Evolutionary conservation across 768 basidiomycete genomes (phyloP).

Genomic region (Boletus tomentosulus): DNA sequence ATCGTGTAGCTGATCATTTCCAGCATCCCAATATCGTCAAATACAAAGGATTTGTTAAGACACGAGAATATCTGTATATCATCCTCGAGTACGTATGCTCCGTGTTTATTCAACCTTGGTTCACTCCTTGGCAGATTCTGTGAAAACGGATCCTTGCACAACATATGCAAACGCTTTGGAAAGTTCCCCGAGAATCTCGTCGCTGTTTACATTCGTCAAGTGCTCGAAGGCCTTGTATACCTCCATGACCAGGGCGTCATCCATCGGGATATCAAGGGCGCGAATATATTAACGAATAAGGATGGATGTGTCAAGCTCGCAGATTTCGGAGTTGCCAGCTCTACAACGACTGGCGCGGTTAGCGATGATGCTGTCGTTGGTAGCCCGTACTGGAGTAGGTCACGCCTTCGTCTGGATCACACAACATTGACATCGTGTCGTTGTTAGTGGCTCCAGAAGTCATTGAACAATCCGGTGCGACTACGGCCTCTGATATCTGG

Average conservation of each 20-base stretch:
- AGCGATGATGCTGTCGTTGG: constrained; percentile 92
- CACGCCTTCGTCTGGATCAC: not conserved
- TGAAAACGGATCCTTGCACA: constrained; percentile 96
- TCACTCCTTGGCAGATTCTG: constrained; percentile 59
- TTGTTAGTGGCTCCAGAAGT: constrained; percentile 93
- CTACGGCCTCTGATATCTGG: constrained; percentile 98
- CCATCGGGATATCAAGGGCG: constrained; percentile 98
- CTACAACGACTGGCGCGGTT: constrained; percentile 66
- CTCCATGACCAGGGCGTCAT: constrained; percentile 99
- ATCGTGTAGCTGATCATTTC: constrained; percentile 12
- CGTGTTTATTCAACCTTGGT: not conserved
- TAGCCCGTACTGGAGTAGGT: constrained; percentile 96
- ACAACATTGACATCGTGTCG: constrained; percentile 3
- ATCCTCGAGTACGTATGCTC: constrained; percentile 74
- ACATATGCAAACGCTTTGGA: constrained; percentile 94
- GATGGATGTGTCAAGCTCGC: constrained; percentile 98
- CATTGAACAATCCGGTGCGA: constrained; percentile 96
- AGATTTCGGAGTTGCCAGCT: constrained; percentile 94
- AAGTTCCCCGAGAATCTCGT: constrained; percentile 98
- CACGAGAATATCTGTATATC: constrained; percentile 91
- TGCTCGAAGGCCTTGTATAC: constrained; percentile 92
- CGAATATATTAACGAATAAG: constrained; percentile 98
- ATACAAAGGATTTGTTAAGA: constrained; percentile 97
- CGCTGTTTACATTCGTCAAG: constrained; percentile 94
- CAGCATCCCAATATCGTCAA: constrained; percentile 98